Percentiles rank a stretch among this genome's conserved stretches.
These are phyloP conservation scores for Torulaspora indica DNA, from an alignment of 805 yeast species.

Conservation along the genomic window DNA sequence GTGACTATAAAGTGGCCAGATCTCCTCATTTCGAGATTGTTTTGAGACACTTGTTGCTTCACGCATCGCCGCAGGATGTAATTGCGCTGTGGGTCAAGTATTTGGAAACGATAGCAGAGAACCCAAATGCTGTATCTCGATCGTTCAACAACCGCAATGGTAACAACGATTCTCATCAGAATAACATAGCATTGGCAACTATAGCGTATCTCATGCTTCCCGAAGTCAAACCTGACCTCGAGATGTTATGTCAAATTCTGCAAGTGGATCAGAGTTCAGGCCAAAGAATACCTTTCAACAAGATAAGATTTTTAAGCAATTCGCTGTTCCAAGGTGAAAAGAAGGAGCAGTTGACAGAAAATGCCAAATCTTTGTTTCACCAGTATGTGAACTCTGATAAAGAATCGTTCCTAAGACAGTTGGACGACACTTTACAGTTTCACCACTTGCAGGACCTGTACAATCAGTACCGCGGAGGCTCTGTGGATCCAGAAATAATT, in stretches of 20 bases:
- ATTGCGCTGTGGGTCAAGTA: constrained; percentile 34
- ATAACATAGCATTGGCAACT: constrained; percentile 23
- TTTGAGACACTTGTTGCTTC: constrained; percentile 19
- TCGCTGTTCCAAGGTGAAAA: constrained; percentile 1
- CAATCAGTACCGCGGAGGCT: constrained; percentile 8
- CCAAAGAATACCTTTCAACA: constrained; percentile 14
- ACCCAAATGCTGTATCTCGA: constrained; percentile 12
- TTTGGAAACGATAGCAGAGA: constrained; percentile 20
- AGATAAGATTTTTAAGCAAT: constrained; percentile 7
- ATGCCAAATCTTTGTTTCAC: constrained; percentile 11
- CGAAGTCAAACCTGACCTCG: constrained; percentile 19
- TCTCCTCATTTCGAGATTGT: constrained; percentile 30
- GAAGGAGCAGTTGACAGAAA: neutral
- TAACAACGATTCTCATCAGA: constrained; percentile 17
- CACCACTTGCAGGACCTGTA: constrained; percentile 16
- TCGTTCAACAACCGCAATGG: constrained; percentile 11
- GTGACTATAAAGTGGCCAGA: constrained; percentile 27
- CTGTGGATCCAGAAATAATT: constrained; percentile 15
- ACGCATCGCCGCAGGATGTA: constrained; percentile 26
- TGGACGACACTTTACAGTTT: constrained; percentile 14
- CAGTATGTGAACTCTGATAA: constrained; percentile 13
- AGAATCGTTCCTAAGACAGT: constrained; percentile 11
- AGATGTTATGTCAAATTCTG: constrained; percentile 24
- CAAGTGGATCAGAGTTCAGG: constrained; percentile 17
- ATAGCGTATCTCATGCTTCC: constrained; percentile 29